These are phyloP conservation scores for Vitis riparia DNA, from an alignment of 164 flowering plant species.

Conservation along the genomic window DNA sequence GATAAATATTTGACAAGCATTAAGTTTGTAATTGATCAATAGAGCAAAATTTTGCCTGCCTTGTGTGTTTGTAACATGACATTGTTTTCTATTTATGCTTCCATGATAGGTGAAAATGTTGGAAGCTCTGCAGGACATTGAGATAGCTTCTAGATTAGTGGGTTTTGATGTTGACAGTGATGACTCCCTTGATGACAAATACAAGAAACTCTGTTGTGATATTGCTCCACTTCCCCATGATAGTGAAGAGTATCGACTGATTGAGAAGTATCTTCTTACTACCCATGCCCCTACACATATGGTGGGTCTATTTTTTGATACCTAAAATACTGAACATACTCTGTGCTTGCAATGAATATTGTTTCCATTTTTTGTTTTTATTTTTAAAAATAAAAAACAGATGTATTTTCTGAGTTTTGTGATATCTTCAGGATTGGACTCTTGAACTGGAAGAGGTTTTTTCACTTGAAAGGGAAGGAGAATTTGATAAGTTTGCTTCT, in stretches of 20 bases:
- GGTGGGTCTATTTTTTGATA: conserved; percentile 39
- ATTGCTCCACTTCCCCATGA: conserved; percentile 73
- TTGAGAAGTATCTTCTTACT: conserved; percentile 79
- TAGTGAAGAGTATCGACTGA: conserved; percentile 72
- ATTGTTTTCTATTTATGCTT: conserved; percentile 4
- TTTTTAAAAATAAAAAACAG: neutral
- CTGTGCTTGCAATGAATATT: neutral
- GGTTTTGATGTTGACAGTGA: conserved; percentile 80
- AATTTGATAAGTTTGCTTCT: conserved; percentile 71
- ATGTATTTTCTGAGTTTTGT: conserved; percentile 2
- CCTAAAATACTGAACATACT: neutral
- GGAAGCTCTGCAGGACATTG: conserved; percentile 96
- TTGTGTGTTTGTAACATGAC: neutral
- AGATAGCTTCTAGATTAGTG: conserved; percentile 90
- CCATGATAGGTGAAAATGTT: conserved; percentile 82
- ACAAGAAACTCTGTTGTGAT: conserved; percentile 68
- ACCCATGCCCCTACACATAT: conserved; percentile 97
- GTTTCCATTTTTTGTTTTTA: neutral
- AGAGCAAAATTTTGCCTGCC: too few species aligned
- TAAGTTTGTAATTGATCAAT: too few species aligned
- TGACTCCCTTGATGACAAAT: conserved; percentile 86
- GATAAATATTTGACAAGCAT: too few species aligned
- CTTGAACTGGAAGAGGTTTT: conserved; percentile 97
- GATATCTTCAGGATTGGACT: conserved; percentile 67
- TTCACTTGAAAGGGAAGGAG: conserved; percentile 86